Evolutionary conservation across 768 basidiomycete genomes (phyloP).

Genomic region (Brasilioporus rufonigricans): DNA sequence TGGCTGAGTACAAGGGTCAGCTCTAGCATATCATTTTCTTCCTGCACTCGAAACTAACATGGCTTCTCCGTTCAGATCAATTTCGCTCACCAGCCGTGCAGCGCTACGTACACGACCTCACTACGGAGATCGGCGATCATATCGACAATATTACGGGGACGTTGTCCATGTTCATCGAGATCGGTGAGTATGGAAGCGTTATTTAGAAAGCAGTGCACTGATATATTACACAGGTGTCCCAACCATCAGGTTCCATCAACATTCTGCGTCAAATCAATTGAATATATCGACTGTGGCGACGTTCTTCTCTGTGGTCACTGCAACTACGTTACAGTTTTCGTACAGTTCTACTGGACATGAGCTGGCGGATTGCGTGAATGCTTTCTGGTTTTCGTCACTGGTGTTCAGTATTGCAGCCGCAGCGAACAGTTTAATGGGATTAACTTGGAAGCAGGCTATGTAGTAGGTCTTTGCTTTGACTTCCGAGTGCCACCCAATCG

Average conservation of each 20-base stretch:
- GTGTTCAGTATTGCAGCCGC: constrained; percentile 55
- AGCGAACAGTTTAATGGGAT: constrained; percentile 49
- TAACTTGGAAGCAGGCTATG: constrained; percentile 58
- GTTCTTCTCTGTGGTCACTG: constrained; percentile 54
- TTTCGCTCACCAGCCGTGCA: constrained; percentile 52
- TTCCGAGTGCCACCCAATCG: constrained; percentile 3
- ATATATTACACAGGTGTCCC: constrained; percentile 45
- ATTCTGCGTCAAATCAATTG: constrained; percentile 44
- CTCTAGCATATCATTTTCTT: not conserved
- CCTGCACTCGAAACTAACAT: constrained; percentile 3
- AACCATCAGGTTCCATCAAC: constrained; percentile 53
- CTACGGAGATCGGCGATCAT: constrained; percentile 51
- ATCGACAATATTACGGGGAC: constrained; percentile 50
- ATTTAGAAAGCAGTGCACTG: constrained; percentile 18
- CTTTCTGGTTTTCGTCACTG: constrained; percentile 53
- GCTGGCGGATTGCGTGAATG: constrained; percentile 44
- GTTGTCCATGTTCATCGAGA: constrained; percentile 50
- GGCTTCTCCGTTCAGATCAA: constrained; percentile 36
- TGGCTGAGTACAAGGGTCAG: constrained; percentile 46
- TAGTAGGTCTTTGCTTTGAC: constrained; percentile 39
- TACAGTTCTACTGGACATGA: constrained; percentile 33
- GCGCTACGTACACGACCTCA: constrained; percentile 53
- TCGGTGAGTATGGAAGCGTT: constrained; percentile 38
- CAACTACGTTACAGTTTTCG: constrained; percentile 49
- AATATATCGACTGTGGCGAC: constrained; percentile 54